Percentiles rank a stretch among this genome's conserved stretches.
Conservation (phyloP, 768 basidiomycete genomes). For the Gloeopeniophorella convolvens region DNA sequence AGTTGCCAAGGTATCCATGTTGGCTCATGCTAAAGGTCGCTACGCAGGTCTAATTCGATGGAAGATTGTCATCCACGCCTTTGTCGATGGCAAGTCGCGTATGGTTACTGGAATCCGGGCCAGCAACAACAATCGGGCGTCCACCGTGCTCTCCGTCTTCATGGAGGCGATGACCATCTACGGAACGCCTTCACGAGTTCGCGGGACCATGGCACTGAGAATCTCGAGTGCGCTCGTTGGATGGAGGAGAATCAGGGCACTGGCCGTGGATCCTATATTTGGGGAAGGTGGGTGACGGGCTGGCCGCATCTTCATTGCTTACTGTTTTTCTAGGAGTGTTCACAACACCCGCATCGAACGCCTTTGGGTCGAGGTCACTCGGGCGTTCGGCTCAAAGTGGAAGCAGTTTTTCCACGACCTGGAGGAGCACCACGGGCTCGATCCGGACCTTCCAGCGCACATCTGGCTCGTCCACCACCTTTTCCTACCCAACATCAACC, state of each 20-base stretch:
- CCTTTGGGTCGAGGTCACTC: conserved; percentile 35
- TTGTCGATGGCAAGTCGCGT: conserved; percentile 27
- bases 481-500: conserved; percentile 30
- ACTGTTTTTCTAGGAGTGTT: conserved; percentile 17
- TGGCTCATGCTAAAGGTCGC: neutral
- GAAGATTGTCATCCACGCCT: conserved; percentile 28
- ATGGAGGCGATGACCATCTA: neutral
- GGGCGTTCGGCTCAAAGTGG: conserved; percentile 32
- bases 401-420: conserved; percentile 44
- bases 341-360: conserved; percentile 37
- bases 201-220: conserved; percentile 27
- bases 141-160: conserved; percentile 12
- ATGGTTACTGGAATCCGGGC: conserved; percentile 23
- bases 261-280: conserved; percentile 26
- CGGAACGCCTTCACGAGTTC: conserved; percentile 24
- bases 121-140: conserved; percentile 26
- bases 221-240: conserved; percentile 22
- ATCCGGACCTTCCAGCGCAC: conserved; percentile 25
- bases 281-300: conserved; percentile 24
- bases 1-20: neutral
- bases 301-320: neutral
- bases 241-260: conserved; percentile 23
- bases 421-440: conserved; percentile 29
- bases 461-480: conserved; percentile 37
- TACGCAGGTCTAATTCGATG: conserved; percentile 24